phyloP scores from a whole-genome alignment of 129 eudicot genomes.

The Chrysanthemum lavandulifolium region DNA sequence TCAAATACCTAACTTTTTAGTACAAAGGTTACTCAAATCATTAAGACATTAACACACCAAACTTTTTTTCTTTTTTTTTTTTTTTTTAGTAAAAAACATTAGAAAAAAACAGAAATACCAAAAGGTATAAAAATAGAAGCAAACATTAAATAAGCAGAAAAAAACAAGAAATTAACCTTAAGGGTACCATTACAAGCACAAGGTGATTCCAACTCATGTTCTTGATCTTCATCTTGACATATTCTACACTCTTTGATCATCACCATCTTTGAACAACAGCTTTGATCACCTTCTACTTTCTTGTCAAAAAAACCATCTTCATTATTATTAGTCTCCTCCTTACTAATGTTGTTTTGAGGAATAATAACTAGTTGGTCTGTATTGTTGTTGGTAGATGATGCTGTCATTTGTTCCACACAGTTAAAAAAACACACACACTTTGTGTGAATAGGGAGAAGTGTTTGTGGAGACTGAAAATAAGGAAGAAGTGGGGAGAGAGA shows the following conservation, averaged over 20 bases:
- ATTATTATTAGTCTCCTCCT: neutral
- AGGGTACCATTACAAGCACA: slow-evolving; percentile 91
- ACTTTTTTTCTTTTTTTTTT: no score
- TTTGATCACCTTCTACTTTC: slow-evolving; percentile 19
- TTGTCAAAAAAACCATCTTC: neutral
- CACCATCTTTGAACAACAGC: slow-evolving; percentile 34
- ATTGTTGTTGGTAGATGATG: neutral
- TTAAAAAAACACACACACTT: neutral
- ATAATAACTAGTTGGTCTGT: neutral
- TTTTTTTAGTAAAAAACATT: no score
- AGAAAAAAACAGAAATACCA: no score
- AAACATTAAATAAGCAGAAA: neutral
- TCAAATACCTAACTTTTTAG: no score
- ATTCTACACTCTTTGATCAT: slow-evolving; percentile 66
- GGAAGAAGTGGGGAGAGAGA: no score
- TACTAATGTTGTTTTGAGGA: neutral
- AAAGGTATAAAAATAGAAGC: no score
- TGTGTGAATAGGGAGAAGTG: no score
- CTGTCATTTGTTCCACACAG: no score
- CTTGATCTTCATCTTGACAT: slow-evolving; percentile 86
- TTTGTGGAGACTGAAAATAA: no score
- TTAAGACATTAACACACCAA: no score
- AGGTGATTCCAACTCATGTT: slow-evolving; percentile 66
- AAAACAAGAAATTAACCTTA: slow-evolving; percentile 42
- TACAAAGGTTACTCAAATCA: no score